Percentiles rank a stretch among this genome's conserved stretches.
Evolutionary conservation across 768 basidiomycete species (phyloP).

Genomic region (Pulveroboletus sp.): DNA sequence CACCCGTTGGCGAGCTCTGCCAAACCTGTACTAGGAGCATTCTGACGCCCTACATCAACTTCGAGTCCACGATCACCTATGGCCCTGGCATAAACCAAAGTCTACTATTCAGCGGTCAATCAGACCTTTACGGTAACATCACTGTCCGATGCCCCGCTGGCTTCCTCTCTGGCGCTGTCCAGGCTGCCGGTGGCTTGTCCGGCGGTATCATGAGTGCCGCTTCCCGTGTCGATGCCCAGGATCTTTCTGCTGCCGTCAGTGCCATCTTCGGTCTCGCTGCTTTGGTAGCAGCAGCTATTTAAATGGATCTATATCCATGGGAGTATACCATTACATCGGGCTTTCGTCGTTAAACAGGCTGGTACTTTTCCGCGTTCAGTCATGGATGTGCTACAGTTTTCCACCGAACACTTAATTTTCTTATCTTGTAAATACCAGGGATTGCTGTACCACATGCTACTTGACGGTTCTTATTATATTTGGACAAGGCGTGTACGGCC

Average conservation of each 20-base stretch:
- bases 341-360: conserved; percentile 22
- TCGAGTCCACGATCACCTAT: conserved; percentile 70
- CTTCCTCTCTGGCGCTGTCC: conserved; percentile 67
- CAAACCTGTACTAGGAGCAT: conserved; percentile 76
- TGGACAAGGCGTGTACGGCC: too few relatives aligned
- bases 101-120: conserved; percentile 64
- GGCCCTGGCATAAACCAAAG: conserved; percentile 69
- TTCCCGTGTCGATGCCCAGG: conserved; percentile 21
- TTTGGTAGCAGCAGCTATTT: conserved; percentile 30
- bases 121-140: conserved; percentile 61
- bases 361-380: conserved; percentile 17
- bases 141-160: conserved; percentile 59
- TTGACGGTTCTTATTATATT: background rate
- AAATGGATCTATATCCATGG: conserved; percentile 1
- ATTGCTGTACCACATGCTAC: conserved; percentile 7
- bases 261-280: conserved; percentile 34
- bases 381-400: conserved; percentile 14
- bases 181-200: conserved; percentile 64
- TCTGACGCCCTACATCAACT: conserved; percentile 73
- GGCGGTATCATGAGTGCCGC: conserved; percentile 32
- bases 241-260: conserved; percentile 28
- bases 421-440: conserved; percentile 22
- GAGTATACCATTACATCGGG: conserved; percentile 16
- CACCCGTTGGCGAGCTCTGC: conserved; percentile 62
- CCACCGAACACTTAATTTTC: conserved; percentile 1